A percentile compares a stretch with the other conserved stretches of the same genome.
Evolutionary conservation across 805 yeast genomes (phyloP).

Genomic region (Soucietia sequanensis): DNA sequence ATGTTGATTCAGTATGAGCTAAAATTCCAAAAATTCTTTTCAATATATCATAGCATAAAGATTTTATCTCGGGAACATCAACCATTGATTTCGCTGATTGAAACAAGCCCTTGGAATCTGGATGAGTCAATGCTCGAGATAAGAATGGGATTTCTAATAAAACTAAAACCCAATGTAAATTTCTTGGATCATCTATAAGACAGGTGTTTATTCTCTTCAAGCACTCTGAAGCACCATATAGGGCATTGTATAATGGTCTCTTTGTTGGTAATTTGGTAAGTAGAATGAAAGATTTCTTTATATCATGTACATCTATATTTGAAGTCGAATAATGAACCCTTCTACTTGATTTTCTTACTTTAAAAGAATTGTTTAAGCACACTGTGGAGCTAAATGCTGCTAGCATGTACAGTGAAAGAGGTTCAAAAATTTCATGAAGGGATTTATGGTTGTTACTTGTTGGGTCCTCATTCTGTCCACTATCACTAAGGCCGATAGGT

Average conservation of each 20-base stretch:
- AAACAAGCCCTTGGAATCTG: conserved; percentile 16
- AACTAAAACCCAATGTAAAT: conserved; percentile 60
- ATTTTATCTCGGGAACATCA: conserved; percentile 51
- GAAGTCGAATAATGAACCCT: conserved; percentile 43
- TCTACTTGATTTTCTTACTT: conserved; percentile 19
- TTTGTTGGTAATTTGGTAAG: conserved; percentile 55
- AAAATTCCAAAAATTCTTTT: conserved; percentile 70
- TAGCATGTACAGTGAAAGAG: conserved; percentile 49
- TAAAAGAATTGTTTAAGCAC: conserved; percentile 57
- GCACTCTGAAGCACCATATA: conserved; percentile 50
- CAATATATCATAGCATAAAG: conserved; percentile 63
- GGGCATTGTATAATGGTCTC: conserved; percentile 56
- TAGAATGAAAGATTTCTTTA: conserved; percentile 45
- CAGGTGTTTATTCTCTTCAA: conserved; percentile 43
- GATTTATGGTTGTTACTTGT: conserved; percentile 18
- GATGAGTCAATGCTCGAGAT: conserved; percentile 43
- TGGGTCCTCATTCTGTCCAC: conserved; percentile 7
- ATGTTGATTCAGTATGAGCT: conserved; percentile 44
- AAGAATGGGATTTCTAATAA: conserved; percentile 69
- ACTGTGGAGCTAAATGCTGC: conserved; percentile 46
- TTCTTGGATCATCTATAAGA: conserved; percentile 32
- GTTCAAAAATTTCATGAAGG: conserved; percentile 40
- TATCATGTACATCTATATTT: conserved; percentile 49
- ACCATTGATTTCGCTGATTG: conserved; percentile 21
- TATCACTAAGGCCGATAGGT: too few species aligned